These are phyloP conservation scores for Apiospora koreana DNA, from an alignment of 2,329 filamentous ascomycete genomes.

Conservation along the genomic window DNA sequence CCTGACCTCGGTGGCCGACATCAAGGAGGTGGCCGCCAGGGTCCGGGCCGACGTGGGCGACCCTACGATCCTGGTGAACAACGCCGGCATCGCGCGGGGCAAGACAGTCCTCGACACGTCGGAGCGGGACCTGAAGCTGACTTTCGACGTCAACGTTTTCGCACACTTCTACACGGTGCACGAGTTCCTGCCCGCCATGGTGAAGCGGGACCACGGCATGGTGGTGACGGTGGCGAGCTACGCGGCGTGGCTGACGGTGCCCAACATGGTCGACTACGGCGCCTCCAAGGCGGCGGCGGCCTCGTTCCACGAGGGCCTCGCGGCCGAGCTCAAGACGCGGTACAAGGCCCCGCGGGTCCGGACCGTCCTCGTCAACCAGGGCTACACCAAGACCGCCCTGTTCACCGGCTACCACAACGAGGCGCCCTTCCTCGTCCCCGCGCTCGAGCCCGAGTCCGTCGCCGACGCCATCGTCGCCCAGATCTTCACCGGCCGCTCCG, in stretches of 20 bases:
- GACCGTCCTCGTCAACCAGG: constrained; percentile 66
- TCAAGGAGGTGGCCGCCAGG: constrained; percentile 40
- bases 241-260: constrained; percentile 54
- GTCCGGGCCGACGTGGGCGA: constrained; percentile 41
- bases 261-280: constrained; percentile 60
- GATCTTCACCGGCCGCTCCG: constrained; percentile 58
- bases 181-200: constrained; percentile 54
- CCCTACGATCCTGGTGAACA: constrained; percentile 39
- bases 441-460: constrained; percentile 62
- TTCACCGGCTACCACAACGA: constrained; percentile 57
- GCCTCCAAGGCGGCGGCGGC: constrained; percentile 59
- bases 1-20: constrained; percentile 58
- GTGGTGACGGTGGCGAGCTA: constrained; percentile 57
- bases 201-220: constrained; percentile 53
- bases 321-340: constrained; percentile 48
- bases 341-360: constrained; percentile 58
- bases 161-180: constrained; percentile 51
- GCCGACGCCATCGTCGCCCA: constrained; percentile 63
- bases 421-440: constrained; percentile 50
- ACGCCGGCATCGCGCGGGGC: constrained; percentile 43
- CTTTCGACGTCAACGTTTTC: constrained; percentile 54
- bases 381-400: constrained; percentile 62
- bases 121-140: constrained; percentile 44
- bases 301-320: constrained; percentile 59
- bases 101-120: constrained; percentile 47